Percentiles rank a stretch among this genome's conserved stretches.
Evolutionary conservation across 768 basidiomycete species (phyloP).

Genomic region (Phylloporus scabripes): DNA sequence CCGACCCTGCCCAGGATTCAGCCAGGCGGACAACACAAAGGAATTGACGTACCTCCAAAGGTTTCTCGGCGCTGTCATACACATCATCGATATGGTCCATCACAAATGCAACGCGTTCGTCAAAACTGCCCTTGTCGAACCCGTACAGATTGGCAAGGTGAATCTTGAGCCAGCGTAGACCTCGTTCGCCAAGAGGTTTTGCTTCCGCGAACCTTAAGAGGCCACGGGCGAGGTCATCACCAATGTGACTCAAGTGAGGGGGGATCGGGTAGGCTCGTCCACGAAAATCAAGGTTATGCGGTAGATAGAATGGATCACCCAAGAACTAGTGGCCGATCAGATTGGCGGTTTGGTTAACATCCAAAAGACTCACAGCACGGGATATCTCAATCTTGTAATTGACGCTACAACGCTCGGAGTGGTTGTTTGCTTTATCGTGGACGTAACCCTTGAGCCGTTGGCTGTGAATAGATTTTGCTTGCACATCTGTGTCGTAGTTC

Average conservation of each 20-base stretch:
- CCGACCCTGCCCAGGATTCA: constrained; percentile 43
- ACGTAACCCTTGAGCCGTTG: constrained; percentile 49
- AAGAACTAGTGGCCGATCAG: constrained; percentile 53
- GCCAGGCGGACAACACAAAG: neutral
- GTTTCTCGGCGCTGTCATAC: constrained; percentile 75
- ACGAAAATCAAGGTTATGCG: constrained; percentile 96
- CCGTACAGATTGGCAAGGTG: constrained; percentile 92
- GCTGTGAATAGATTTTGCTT: constrained; percentile 51
- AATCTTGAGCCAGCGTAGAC: constrained; percentile 92
- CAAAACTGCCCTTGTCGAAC: constrained; percentile 91
- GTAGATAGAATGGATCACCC: constrained; percentile 82
- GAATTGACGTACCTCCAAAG: constrained; percentile 53
- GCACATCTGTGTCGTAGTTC: constrained; percentile 46
- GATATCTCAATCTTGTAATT: constrained; percentile 98
- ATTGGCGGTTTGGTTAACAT: neutral
- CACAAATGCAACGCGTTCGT: constrained; percentile 82
- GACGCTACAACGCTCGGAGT: constrained; percentile 86
- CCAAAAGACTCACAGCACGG: constrained; percentile 56
- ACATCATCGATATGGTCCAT: constrained; percentile 69
- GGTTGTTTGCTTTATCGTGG: constrained; percentile 69
- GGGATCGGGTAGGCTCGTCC: constrained; percentile 97
- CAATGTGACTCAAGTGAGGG: constrained; percentile 91
- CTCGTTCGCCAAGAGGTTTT: constrained; percentile 75
- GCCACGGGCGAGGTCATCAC: constrained; percentile 88
- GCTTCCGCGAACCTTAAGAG: constrained; percentile 77